Evolutionary conservation across 352 stramenopile genomes (phyloP), one percentile per base, ranked within the genome.

Genomic region (Globisporangium splendens): DNA sequence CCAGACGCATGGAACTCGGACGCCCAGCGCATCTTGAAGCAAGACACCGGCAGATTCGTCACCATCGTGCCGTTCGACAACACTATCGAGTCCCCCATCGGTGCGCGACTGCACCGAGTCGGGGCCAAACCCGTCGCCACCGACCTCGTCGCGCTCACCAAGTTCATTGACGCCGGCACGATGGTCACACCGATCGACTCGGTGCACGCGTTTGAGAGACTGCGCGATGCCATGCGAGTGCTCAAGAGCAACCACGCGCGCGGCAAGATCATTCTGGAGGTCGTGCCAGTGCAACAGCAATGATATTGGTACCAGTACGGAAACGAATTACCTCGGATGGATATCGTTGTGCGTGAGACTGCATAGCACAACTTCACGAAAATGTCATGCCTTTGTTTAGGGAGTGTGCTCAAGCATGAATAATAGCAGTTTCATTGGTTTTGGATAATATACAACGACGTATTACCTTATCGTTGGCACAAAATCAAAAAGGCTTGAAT

Each of bases 211-310:
- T 53, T 53, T 14, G 47, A 42, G 24, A 15, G 22, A 8, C 24
- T 53, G 20, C 17, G 20, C 24, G 47, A 53, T 1, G 47, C 47
- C 28, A 20, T 53, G 47, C 22, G 28, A 20, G 15, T 53, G 47
- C 24, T 42, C n/a, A 53, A 53, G 47, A 24, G 24, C 7, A 31
- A 31, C 15, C 28, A n/a, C 8, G 22, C 46, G 46, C 46, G 46
- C 20, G 46, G 46, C 14, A 51, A 51, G 22, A 38, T 51, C 46
- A 39, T 53, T 31, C 47, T 53, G 24, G 15, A 53, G 24, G 47
- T 53, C 15, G 10, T 53, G 7, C 13, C 24, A 11, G 24, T 11
- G 24, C 24, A 31, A 6, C 24, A 31, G 24, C 24, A 31, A 5
- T 31, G 5, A 31, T 31, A 5, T 31, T 31, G 2, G n/a, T 31